Base-by-base conservation (phyloP, 2,329 filamentous ascomycete genomes). In the Volutella citrinella region DNA sequence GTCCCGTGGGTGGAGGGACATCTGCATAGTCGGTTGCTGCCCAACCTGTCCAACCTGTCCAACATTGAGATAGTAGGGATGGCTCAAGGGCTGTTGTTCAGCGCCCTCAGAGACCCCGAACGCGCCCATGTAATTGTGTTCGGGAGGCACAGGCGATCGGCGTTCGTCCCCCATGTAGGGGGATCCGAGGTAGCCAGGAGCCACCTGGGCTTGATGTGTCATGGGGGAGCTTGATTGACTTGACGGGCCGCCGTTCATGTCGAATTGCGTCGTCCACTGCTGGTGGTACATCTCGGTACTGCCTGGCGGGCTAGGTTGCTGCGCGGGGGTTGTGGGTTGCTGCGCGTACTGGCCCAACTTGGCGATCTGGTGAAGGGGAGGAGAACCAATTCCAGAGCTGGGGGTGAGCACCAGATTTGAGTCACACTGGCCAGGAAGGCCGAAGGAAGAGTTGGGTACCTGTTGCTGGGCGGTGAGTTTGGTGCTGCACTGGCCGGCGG, bases 371-470 rank as follows among this genome's bases (percentile, higher is more conserved):
- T 65, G 60, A 26, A 72, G 46, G 30, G 67, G 66, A 33, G 72
- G 72, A 19, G 72, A 76, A 18, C 59, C 65, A 35, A 63, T 60
- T 29, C 61, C 60, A 28, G 73, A 75, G n/a, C 67, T 65, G 17
- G 74, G 72, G n/a, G 72, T 74, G n/a, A n/a, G n/a, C 30, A 73
- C 56, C 35, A 76, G 58, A 27, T 59, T 61, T 22, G 64, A 52
- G 43, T 73, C 69, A 56, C 61, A 66, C 42, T 59, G 49, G 51
- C 52, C 33, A 46, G 55, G 42, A 49, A 59, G 47, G 40, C 38
- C 51, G 46, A 61, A 63, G n/a, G 61, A 46, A 7, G 56, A 52
- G n/a, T 46, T 39, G 23, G 45, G 42, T 22, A 54, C 50, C 50
- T 53, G 35, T 25, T 29, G n/a, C 15, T 28, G 8, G 28, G 20